A percentile compares a stretch with the other conserved stretches of the same genome.
phyloP scores from a whole-genome alignment of 306 rosid species.

The Parietaria judaica region DNA sequence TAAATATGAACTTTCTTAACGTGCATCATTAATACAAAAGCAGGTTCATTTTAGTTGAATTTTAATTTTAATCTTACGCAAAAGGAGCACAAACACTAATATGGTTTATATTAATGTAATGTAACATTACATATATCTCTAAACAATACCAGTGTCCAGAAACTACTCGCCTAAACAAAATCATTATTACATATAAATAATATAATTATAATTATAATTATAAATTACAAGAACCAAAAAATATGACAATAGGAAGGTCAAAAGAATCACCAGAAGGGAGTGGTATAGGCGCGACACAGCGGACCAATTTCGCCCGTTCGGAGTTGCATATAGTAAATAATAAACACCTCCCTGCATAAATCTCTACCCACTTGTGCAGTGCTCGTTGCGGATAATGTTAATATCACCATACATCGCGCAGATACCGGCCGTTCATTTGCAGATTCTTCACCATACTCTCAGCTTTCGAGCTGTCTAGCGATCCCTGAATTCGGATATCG shows the following conservation, averaged over 20 bases:
- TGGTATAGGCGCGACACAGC: conserved; percentile 17
- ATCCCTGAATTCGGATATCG: conserved; percentile 53
- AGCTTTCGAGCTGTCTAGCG: conserved; percentile 72
- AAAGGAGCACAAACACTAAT: no score
- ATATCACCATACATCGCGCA: conserved; percentile 93
- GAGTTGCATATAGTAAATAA: conserved; percentile 24
- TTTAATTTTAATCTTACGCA: no score
- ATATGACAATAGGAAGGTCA: conserved; percentile 22
- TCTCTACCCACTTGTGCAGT: conserved; percentile 14
- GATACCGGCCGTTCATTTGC: conserved; percentile 73
- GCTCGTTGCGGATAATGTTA: conserved; percentile 8
- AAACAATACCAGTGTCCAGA: conserved; percentile 19
- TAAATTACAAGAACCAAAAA: conserved; percentile 50
- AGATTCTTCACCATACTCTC: conserved; percentile 90
- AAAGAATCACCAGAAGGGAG: conserved; percentile 38
- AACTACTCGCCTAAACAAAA: conserved; percentile 34
- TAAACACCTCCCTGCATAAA: conserved; percentile 8
- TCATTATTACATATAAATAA: conserved; percentile 7
- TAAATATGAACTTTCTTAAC: no score
- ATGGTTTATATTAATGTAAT: no score
- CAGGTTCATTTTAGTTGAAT: no score
- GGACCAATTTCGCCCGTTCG: conserved; percentile 17
- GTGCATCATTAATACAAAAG: no score
- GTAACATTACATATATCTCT: neutral
- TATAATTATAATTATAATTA: conserved; percentile 10